Evolutionary conservation across 768 basidiomycete species (phyloP).

Genomic region (Sarcodon aspratus): DNA sequence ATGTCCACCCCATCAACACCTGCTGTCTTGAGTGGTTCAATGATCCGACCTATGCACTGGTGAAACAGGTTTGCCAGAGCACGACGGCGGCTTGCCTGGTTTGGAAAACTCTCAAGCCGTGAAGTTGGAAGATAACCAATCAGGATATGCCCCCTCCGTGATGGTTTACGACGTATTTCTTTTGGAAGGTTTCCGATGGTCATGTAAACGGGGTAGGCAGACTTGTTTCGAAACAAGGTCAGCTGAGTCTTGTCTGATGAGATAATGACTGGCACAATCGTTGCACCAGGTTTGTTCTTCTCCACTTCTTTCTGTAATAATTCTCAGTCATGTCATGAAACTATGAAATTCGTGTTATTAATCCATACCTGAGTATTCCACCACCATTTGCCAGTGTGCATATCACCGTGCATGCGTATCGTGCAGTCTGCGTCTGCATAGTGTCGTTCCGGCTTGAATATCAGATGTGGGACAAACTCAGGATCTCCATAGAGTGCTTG

Average conservation of each 20-base stretch:
- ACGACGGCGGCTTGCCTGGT: conserved; percentile 9
- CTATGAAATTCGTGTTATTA: neutral
- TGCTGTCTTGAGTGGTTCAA: conserved; percentile 6
- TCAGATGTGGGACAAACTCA: conserved; percentile 18
- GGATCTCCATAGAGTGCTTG: conserved; percentile 22
- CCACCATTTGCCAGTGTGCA: conserved; percentile 43
- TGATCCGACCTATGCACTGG: conserved; percentile 7
- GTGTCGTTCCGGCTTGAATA: conserved; percentile 25
- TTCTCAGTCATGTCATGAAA: too few relatives aligned
- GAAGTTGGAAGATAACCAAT: conserved; percentile 15
- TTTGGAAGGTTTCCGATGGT: conserved; percentile 17
- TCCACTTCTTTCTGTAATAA: conserved; percentile 11
- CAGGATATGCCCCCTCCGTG: conserved; percentile 12
- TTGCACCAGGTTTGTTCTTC: conserved; percentile 8
- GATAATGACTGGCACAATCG: conserved; percentile 13
- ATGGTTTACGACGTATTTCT: conserved; percentile 13
- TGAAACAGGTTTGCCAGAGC: conserved; percentile 14
- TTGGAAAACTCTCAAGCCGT: conserved; percentile 8
- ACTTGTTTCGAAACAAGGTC: conserved; percentile 10
- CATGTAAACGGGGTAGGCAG: conserved; percentile 15
- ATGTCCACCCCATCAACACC: conserved; percentile 8
- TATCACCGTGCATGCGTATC: conserved; percentile 23
- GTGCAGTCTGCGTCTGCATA: conserved; percentile 18
- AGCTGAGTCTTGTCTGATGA: conserved; percentile 14
- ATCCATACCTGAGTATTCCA: conserved; percentile 33